phyloP scores from a whole-genome alignment of 2,329 filamentous ascomycete genomes.

The Madurella mycetomatis region DNA sequence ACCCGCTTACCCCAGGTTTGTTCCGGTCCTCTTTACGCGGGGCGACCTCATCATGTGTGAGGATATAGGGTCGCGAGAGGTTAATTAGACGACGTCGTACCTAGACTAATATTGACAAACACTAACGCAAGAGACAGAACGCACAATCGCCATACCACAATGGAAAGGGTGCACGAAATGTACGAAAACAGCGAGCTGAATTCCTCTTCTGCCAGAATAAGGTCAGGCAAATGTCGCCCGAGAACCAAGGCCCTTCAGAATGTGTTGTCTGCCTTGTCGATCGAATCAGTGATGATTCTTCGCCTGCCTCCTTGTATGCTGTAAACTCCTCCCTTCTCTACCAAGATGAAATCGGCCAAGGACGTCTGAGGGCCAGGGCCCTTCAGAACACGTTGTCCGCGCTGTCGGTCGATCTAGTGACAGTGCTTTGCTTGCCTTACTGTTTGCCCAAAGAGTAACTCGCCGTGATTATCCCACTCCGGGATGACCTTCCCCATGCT shows the following conservation, averaged over 20 bases:
- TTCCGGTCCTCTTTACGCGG: neutral
- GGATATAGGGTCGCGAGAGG: neutral
- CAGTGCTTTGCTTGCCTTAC: neutral
- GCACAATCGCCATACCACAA: neutral
- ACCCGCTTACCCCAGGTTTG: neutral
- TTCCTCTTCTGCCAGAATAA: neutral
- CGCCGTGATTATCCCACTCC: too few species aligned
- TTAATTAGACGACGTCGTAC: too few species aligned
- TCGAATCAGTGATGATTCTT: neutral
- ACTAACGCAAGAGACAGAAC: neutral
- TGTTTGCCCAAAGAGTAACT: neutral
- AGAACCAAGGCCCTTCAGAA: neutral
- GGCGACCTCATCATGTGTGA: neutral
- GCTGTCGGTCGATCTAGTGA: neutral
- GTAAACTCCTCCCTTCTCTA: neutral
- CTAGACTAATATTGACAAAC: neutral
- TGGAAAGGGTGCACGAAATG: neutral
- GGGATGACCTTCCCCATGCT: neutral
- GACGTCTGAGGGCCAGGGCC: neutral
- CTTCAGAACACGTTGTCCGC: neutral
- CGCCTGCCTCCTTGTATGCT: neutral
- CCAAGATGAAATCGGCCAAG: neutral
- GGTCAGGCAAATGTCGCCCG: neutral
- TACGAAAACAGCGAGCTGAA: slow-evolving; percentile 2
- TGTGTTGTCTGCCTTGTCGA: neutral